Percentiles rank a stretch among this genome's conserved stretches.
phyloP scores from a whole-genome alignment of 2,329 filamentous ascomycete genomes.

The Aspergillus vadensis region DNA sequence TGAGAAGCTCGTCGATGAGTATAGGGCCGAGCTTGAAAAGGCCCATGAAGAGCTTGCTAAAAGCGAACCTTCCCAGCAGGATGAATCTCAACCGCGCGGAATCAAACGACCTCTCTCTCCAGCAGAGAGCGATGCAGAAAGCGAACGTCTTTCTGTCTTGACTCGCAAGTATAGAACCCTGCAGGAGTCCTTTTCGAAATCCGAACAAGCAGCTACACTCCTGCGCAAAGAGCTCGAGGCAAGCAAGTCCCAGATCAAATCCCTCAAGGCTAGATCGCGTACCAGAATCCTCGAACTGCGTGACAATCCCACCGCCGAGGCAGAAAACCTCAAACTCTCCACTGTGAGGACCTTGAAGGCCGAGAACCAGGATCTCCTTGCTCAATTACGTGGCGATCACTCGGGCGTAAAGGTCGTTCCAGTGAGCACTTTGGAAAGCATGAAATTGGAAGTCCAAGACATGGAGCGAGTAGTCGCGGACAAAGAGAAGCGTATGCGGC shows the following conservation, averaged over 20 bases:
- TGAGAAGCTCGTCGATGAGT: conserved; percentile 82
- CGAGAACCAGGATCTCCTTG: conserved; percentile 81
- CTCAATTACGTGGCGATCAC: conserved; percentile 62
- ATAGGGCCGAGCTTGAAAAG: conserved; percentile 76
- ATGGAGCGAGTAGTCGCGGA: conserved; percentile 68
- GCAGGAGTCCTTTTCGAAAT: conserved; percentile 71
- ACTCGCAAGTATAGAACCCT: conserved; percentile 84
- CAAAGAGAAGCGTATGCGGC: conserved; percentile 76
- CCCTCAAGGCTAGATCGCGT: conserved; percentile 66
- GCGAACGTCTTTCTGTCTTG: conserved; percentile 77
- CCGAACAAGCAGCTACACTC: conserved; percentile 70
- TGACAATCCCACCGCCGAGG: conserved; percentile 87
- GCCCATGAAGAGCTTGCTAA: conserved; percentile 74
- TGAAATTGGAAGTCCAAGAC: conserved; percentile 73
- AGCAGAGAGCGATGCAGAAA: conserved; percentile 56
- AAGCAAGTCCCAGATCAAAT: conserved; percentile 69
- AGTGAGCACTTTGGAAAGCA: conserved; percentile 71
- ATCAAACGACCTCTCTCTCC: conserved; percentile 67
- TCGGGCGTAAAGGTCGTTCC: conserved; percentile 67
- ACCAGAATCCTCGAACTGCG: conserved; percentile 83
- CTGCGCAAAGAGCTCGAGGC: conserved; percentile 76
- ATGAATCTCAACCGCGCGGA: conserved; percentile 48
- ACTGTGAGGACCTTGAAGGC: conserved; percentile 75
- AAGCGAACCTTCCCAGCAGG: conserved; percentile 54
- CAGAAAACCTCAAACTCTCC: conserved; percentile 78